Evolutionary conservation across 2,329 filamentous ascomycete species (phyloP), one percentile per base, ranked within the genome.

Genomic region (Paraphaeosphaeria minitans): DNA sequence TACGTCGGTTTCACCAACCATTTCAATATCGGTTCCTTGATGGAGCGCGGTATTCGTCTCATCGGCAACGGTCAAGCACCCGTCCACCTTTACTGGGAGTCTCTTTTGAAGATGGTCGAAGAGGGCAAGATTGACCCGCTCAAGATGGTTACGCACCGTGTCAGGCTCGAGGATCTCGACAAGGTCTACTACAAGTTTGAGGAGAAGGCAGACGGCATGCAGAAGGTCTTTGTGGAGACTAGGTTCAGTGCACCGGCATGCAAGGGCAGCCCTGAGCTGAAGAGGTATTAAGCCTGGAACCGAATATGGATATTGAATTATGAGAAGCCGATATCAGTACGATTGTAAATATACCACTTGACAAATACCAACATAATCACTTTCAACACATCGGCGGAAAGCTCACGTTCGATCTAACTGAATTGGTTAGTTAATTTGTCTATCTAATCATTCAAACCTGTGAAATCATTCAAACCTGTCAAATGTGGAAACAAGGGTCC

Each of bases 41-140:
- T 96, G 92, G 87, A 96, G 78, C 87, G 90, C 33, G 92, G 92
- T n/a, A 87, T 96, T 65, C 88, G 90, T 1, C 84, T 96, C 46
- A 93, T 87, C 63, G 86, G 86, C 43, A 88, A 88, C 65, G 86
- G 86, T 4, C 86, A 88, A 71, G 85, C 85, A 2, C 92, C 92
- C 0, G 91, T 96, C 0, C 91, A 94, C 68, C 85, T 88, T 69
- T 95, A 96, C 79, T 96, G 91, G 92, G 82, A 92, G 24, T 84
- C 90, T 3, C 81, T 96, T n/a, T 81, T 95, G 47, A 78, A 84
- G 61, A 81, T 82, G 72, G 89, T 96, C 61, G 83, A 88, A 67
- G 82, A 81, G 22, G 87, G 87, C 33, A 83, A 88, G 63, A 85
- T 96, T 43, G 87, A 96, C 59, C 90, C 91, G 0, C 77, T 89